Percentiles rank a stretch among this genome's conserved stretches.
These are phyloP conservation scores for Breynia disticha DNA, from an alignment of 441 rosid species.

Conservation along the genomic window DNA sequence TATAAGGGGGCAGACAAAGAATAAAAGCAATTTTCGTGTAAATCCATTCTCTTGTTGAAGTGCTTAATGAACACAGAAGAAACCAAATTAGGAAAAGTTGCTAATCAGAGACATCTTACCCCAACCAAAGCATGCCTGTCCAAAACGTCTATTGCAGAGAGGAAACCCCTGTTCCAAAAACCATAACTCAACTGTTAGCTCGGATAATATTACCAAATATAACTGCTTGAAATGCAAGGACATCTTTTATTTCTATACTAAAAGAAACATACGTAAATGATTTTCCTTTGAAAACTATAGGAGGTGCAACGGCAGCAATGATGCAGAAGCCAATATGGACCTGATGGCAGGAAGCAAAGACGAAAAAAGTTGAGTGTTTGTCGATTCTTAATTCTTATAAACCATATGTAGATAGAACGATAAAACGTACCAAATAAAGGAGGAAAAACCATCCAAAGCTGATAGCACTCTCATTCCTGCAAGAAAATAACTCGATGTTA, in stretches of 20 bases:
- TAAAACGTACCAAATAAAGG: constrained; percentile 46
- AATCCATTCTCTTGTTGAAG: too few relatives aligned
- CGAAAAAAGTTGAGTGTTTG: not conserved
- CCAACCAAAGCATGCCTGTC: constrained; percentile 47
- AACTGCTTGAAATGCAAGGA: constrained; percentile 4
- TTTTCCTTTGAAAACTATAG: constrained; percentile 89
- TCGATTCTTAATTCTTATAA: not conserved
- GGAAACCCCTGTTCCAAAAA: constrained; percentile 67
- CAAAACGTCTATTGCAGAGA: constrained; percentile 82
- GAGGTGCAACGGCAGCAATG: constrained; percentile 92
- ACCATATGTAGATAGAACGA: too few relatives aligned
- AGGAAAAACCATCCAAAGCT: constrained; percentile 91
- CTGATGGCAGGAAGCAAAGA: constrained; percentile 32
- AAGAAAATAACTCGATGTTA: constrained; percentile 10
- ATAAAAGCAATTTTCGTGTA: too few relatives aligned
- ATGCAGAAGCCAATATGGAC: constrained; percentile 78
- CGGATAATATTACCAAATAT: constrained; percentile 4
- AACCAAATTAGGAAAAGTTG: too few relatives aligned
- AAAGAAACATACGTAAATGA: constrained; percentile 60
- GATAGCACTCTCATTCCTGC: constrained; percentile 97
- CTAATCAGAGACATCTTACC: constrained; percentile 31
- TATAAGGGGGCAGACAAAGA: too few relatives aligned
- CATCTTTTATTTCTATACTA: constrained; percentile 15
- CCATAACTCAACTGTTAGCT: too few relatives aligned
- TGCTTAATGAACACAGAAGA: too few relatives aligned